Conservation (phyloP, 2,329 filamentous ascomycete genomes). For the Xylaria hypoxylon region DNA sequence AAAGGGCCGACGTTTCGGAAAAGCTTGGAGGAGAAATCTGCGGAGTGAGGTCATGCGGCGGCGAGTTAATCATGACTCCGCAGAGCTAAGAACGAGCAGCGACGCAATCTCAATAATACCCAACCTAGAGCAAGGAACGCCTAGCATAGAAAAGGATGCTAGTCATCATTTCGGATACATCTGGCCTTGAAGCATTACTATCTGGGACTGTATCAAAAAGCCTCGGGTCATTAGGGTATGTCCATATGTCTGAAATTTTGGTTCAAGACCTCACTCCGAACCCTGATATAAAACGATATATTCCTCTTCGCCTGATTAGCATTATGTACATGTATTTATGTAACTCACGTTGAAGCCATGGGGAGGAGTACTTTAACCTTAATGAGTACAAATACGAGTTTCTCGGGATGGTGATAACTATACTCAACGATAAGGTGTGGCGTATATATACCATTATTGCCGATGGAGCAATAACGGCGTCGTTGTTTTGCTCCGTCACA, state of each 20-base stretch:
- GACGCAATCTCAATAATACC: no score
- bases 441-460: no score
- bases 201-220: neutral
- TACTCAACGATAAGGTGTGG: constrained; percentile 20
- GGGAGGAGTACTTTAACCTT: constrained; percentile 7
- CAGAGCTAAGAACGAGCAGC: no score
- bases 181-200: neutral
- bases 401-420: constrained; percentile 20
- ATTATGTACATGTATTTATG: neutral
- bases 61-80: no score
- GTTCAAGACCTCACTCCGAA: neutral
- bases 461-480: no score
- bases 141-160: neutral
- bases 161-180: neutral
- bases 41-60: no score
- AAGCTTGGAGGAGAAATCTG: no score
- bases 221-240: neutral
- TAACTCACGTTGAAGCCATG: constrained; percentile 16
- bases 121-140: neutral
- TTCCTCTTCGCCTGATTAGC: neutral
- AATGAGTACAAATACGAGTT: constrained; percentile 20
- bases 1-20: no score
- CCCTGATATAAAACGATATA: neutral
- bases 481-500: no score
- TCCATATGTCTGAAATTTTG: neutral